phyloP scores from a whole-genome alignment of 1,284 basidiomycete genomes.

The Uromyces viciae-fabae region DNA sequence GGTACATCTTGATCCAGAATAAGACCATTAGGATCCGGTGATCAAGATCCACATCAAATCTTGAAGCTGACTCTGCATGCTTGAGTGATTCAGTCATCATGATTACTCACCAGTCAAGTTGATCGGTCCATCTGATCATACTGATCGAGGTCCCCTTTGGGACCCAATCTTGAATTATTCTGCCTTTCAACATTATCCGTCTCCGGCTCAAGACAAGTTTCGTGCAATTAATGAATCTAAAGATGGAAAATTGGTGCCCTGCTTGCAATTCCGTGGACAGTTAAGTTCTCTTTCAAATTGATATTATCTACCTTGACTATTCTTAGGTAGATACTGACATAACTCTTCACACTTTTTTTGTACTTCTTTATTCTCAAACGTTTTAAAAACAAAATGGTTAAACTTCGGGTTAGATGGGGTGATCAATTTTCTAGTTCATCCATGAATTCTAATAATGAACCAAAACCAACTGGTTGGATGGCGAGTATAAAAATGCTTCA shows the following conservation, averaged over 20 bases:
- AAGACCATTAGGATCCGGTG: no score
- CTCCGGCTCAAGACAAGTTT: slow-evolving; percentile 28
- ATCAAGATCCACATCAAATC: no score
- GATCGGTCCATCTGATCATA: slow-evolving; percentile 21
- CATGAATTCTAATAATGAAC: background rate
- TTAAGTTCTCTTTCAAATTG: slow-evolving; percentile 2
- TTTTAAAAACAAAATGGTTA: no score
- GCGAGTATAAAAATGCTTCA: slow-evolving; percentile 5
- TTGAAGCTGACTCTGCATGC: no score
- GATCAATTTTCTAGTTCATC: slow-evolving; percentile 25
- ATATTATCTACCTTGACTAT: background rate
- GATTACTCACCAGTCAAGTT: slow-evolving; percentile 31
- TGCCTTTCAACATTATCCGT: slow-evolving; percentile 32
- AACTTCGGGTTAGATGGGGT: slow-evolving; percentile 24
- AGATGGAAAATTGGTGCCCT: background rate
- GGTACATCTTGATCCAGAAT: background rate
- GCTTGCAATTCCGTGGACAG: slow-evolving; percentile 38
- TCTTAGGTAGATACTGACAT: background rate
- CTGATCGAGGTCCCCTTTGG: slow-evolving; percentile 30
- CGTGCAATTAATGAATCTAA: background rate
- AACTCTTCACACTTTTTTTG: background rate
- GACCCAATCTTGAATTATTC: slow-evolving; percentile 23
- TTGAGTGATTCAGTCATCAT: background rate
- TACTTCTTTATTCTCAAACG: no score
- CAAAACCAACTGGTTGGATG: background rate